Evolutionary conservation across 805 yeast genomes (phyloP), one percentile per base, ranked within the genome.

Genomic region (Candida ascalaphidarum): DNA sequence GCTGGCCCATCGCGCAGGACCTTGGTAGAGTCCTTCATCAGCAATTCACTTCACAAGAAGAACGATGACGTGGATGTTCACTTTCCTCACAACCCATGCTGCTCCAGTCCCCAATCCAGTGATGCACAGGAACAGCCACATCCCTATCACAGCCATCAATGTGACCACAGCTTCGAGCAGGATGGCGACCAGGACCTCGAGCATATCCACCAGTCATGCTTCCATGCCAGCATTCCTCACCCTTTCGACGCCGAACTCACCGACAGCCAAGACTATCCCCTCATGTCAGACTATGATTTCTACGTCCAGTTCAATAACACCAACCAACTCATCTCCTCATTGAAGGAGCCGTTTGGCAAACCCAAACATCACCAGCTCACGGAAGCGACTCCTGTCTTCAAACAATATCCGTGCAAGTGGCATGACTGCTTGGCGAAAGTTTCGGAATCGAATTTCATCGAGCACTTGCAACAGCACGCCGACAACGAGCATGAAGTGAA

Each of bases 381-480:
- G 17, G n/a, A 15, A 15, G 16, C 25, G 14, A 25, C 17, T 14
- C 14, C 15, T 10, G 14, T 14, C 11, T 11, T 20, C 8, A 23
- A 34, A 12, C 12, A 31, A 5, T 43, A 32, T 22, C 30, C 48
- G 11, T 82, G 94, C 50, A 69, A 74, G 46, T 83, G 94, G 94
- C 74, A 73, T 27, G 61, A 70, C 32, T 83, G 94, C 47, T 48
- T 50, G 8, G 58, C 61, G 25, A 44, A 41, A 16, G 58, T 69
- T 24, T 51, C 58, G 17, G 51, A 55, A 28, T 46, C 40, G 11
- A 44, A 47, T 3, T 46, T 62, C 17, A 34, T 57, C 27, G 36
- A 48, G 21, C 68, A 62, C 31, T 34, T 55, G 12, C 73, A 71
- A 32, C 58, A 61, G 23, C 86, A 80, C 46, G 41, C 78, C 14